A percentile compares a stretch with the other conserved stretches of the same genome.
These are phyloP conservation scores for Spergularia bocconei DNA, from an alignment of 148 eudicot species.

Conservation along the genomic window DNA sequence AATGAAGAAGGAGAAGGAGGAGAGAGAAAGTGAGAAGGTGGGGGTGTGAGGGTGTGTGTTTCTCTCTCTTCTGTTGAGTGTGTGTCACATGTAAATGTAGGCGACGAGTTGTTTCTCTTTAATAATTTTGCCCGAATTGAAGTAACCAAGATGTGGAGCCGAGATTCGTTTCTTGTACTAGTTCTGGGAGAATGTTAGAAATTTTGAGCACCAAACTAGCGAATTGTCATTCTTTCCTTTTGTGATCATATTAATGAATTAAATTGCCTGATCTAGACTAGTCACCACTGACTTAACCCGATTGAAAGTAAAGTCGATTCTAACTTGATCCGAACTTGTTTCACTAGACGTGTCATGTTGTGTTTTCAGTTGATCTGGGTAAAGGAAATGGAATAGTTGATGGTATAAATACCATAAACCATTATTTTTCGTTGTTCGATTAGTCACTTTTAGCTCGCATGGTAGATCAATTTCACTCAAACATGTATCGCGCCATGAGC, in stretches of 20 bases:
- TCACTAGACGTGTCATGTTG: no score
- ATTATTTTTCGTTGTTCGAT: no score
- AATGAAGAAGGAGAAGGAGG: slow-evolving; percentile 1
- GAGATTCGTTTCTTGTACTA: slow-evolving; percentile 36
- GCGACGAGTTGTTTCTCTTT: slow-evolving; percentile 9
- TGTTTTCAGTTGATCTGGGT: no score
- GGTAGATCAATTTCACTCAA: no score
- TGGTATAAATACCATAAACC: no score
- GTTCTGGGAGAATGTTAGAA: slow-evolving; percentile 24
- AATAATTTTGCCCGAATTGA: background rate
- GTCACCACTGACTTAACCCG: no score
- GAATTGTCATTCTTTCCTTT: background rate
- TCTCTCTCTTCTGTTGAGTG: background rate
- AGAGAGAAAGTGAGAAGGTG: slow-evolving; percentile 5
- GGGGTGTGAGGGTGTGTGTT: background rate
- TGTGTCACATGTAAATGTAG: slow-evolving; percentile 16
- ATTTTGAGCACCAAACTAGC: background rate
- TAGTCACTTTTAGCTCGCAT: no score
- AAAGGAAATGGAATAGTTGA: no score
- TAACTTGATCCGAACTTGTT: no score
- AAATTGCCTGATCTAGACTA: no score
- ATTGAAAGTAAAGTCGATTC: no score
- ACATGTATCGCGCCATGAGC: no score
- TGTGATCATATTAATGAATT: background rate
- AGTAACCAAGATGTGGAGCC: background rate